These are phyloP conservation scores for Cenchrus fungigraminus DNA, from an alignment of 176 grass and related monocot species.

Conservation along the genomic window DNA sequence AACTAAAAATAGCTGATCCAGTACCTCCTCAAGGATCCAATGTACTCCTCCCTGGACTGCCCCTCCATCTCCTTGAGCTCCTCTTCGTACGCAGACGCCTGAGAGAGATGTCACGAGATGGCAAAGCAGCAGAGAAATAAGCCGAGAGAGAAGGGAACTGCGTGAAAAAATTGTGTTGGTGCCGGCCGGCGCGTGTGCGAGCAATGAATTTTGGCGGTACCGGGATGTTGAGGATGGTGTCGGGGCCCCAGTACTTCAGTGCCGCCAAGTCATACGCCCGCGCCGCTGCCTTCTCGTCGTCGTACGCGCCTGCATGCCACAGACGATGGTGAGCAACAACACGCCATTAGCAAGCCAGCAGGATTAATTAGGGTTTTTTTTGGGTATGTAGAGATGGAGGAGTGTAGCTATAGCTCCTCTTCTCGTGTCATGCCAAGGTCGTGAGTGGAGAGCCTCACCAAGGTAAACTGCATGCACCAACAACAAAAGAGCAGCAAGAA, in stretches of 20 bases:
- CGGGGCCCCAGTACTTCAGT: conserved; percentile 96
- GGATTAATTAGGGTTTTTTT: neutral
- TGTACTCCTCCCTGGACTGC: conserved; percentile 79
- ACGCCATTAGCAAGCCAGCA: too few relatives aligned
- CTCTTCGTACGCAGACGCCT: conserved; percentile 54
- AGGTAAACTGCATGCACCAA: conserved; percentile 92
- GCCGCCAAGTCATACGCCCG: conserved; percentile 88
- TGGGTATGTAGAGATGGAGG: too few relatives aligned
- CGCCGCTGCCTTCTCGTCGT: conserved; percentile 87
- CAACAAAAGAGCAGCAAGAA: conserved; percentile 8
- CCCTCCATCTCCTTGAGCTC: conserved; percentile 72
- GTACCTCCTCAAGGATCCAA: conserved; percentile 79
- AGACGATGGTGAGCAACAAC: neutral
- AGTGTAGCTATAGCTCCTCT: neutral
- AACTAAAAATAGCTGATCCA: neutral
- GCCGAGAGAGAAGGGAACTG: neutral
- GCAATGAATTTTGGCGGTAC: conserved; percentile 53
- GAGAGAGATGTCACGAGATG: neutral
- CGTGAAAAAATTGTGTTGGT: neutral
- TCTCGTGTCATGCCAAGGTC: conserved; percentile 51
- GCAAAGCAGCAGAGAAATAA: neutral
- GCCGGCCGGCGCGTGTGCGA: neutral
- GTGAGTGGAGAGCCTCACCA: conserved; percentile 72
- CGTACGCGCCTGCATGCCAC: conserved; percentile 64
- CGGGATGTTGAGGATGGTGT: conserved; percentile 86